Evolutionary conservation across 306 rosid genomes (phyloP), one percentile per base, ranked within the genome.

Genomic region (Canavalia ensiformis): DNA sequence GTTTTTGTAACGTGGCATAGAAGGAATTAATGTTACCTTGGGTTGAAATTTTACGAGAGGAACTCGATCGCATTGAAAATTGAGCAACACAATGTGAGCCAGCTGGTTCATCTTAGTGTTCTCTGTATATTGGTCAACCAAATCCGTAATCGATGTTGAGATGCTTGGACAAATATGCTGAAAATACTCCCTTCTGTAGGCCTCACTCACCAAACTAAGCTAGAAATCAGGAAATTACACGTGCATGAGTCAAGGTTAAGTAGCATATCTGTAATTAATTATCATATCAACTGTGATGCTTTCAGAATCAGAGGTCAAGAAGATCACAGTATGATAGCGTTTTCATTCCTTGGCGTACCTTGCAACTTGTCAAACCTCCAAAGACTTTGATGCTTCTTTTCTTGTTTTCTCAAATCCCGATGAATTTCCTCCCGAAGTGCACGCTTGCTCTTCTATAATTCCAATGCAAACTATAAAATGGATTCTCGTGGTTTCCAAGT

Each of bases 1-100:
- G 3, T 41, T 60, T 25, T 33, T 34, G 67, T 71, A 47, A 35
- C 90, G 79, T 86, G 78, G 42, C 78, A 83, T 4, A 41, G 67
- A 86, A 84, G 88, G 50, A 18, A 18, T 18, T 18, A 55, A 72
- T 68, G 89, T 45, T 6, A 1, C 60, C 9, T 12, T 63, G 47
- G 45, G 4, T 68, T 29, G 7, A 44, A 68, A 25, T 10, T 68
- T 10, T 1, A 10, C 56, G 3, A 9, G 11, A 60, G 8, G 6
- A 34, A 56, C 68, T 8, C 25, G 25, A 18, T 18, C 9, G 41
- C 77, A 58, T 41, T 59, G 72, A 30, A 28, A 31, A 4, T 58
- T 11, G 72, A 58, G 46, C 1, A 9, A 44, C 25, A 58, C 2
- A 41, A 49, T n/a, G 6, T 18, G 2, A 35, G 65, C 51, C 25